phyloP scores from a whole-genome alignment of 345 rosid genomes.

The Eucalyptus erythrocorys region DNA sequence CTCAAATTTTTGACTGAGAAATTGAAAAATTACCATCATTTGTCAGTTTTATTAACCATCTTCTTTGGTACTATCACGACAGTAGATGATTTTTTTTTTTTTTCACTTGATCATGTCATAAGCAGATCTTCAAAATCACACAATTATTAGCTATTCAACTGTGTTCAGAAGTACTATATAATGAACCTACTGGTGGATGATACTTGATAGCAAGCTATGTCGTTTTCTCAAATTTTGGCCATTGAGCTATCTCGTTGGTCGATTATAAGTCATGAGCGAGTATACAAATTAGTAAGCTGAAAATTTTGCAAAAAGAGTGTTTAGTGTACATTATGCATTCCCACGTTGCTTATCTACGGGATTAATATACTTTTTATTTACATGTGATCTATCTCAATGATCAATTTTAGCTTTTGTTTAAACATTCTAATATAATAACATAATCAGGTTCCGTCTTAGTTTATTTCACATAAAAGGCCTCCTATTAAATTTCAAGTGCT shows the following conservation, averaged over 20 bases:
- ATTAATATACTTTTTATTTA: too few species aligned
- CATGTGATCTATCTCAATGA: not conserved
- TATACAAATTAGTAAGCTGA: not conserved
- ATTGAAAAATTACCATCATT: not conserved
- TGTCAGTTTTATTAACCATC: not conserved
- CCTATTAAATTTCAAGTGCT: too few species aligned
- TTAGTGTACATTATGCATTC: not conserved
- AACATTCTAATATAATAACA: too few species aligned
- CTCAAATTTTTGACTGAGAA: not conserved
- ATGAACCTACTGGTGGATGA: not conserved
- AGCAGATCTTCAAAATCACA: not conserved
- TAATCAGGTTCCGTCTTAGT: accelerated
- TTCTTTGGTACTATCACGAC: not conserved
- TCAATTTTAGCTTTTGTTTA: not conserved
- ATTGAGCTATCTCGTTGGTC: not conserved
- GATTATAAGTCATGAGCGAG: not conserved
- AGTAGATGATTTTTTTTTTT: not conserved
- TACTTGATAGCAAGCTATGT: not conserved
- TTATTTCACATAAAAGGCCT: too few species aligned
- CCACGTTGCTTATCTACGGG: not conserved
- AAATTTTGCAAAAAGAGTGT: not conserved
- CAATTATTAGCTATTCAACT: not conserved
- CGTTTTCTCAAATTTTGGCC: not conserved
- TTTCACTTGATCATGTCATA: not conserved
- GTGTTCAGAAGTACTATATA: not conserved